Evolutionary conservation across 495 filamentous ascomycete genomes (phyloP).

Genomic region (Neurospora sp.): DNA sequence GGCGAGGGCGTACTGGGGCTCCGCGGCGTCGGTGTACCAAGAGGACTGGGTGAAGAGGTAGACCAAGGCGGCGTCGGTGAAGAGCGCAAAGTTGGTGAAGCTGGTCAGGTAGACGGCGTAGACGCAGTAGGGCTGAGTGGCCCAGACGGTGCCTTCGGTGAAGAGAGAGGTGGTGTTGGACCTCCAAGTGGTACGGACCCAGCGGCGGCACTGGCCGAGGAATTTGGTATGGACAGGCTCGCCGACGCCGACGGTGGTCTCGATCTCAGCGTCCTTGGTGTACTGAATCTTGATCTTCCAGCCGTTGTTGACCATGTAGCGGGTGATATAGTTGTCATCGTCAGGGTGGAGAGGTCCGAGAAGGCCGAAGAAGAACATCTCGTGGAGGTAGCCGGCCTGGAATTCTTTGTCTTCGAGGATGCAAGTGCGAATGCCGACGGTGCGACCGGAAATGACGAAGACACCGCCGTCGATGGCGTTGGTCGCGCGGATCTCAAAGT

Average conservation of each 20-base stretch:
- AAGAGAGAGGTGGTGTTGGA: slow-evolving; percentile 50
- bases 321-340: slow-evolving; percentile 62
- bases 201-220: slow-evolving; percentile 48
- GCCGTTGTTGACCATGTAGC: slow-evolving; percentile 45
- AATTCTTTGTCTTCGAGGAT: slow-evolving; percentile 39
- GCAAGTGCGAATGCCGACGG: slow-evolving; percentile 36
- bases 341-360: slow-evolving; percentile 47
- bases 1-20: background rate
- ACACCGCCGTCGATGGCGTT: slow-evolving; percentile 47
- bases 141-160: slow-evolving; percentile 22
- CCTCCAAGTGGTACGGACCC: slow-evolving; percentile 57
- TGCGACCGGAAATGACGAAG: slow-evolving; percentile 46
- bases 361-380: slow-evolving; percentile 40
- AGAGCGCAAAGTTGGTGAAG: slow-evolving; percentile 48
- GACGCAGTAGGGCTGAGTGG: slow-evolving; percentile 47
- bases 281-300: slow-evolving; percentile 57
- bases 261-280: slow-evolving; percentile 43
- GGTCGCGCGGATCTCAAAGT: slow-evolving; percentile 46
- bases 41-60: slow-evolving; percentile 11
- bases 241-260: slow-evolving; percentile 45
- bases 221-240: slow-evolving; percentile 38
- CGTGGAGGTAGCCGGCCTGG: slow-evolving; percentile 43
- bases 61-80: slow-evolving; percentile 43
- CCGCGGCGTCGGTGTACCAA: background rate
- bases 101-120: slow-evolving; percentile 51